Base-by-base conservation (phyloP, 2,329 filamentous ascomycete genomes). In the Talaromyces islandicus region DNA sequence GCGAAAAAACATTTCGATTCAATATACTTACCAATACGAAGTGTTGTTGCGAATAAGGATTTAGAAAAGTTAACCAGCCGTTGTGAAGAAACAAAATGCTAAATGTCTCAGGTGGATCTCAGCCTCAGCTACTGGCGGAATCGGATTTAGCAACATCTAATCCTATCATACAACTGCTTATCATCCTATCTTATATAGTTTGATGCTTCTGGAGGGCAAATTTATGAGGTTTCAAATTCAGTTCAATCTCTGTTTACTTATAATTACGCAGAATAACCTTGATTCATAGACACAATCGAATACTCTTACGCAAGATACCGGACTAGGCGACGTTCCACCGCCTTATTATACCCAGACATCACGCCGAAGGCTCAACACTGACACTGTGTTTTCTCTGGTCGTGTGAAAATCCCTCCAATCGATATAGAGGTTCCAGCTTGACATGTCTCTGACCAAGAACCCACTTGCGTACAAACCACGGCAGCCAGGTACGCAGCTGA, bases 401-500 rank as follows among this genome's bases (percentile, higher is more conserved):
- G 0, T 41, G 30, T 25, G 53, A 65, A 6, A 63, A 48, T 7
- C 64, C 63, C 30, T 64, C 80, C 59, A 83, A 79, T 32, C 79
- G 75, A 69, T 85, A 85, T 46, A 86, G 72, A 35, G 80, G 78
- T 66, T 79, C 76, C 17, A 82, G 69, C 51, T 71, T 67, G 9
- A 77, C 77, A 14, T 76, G 69, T 54, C 46, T 48, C 65, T 80
- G 76, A 46, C 80, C 77, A 38, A 87, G 68, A 29, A 88, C 70
- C 69, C 81, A 85, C 21, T 82, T 77, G 68, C 80, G 84, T 66
- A 84, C 70, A 81, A 83, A 88, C 76, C 80, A 88, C 0, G 86
- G 86, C 27, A 87, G 69, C 1, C 78, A 80, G 64, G 82, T 80
- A 62, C 74, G 80, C 11, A 82, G 64, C 68, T 88, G 84, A 64